Evolutionary conservation across 129 eudicot genomes (phyloP), one percentile per base, ranked within the genome.

Genomic region (Cynara cardunculus): DNA sequence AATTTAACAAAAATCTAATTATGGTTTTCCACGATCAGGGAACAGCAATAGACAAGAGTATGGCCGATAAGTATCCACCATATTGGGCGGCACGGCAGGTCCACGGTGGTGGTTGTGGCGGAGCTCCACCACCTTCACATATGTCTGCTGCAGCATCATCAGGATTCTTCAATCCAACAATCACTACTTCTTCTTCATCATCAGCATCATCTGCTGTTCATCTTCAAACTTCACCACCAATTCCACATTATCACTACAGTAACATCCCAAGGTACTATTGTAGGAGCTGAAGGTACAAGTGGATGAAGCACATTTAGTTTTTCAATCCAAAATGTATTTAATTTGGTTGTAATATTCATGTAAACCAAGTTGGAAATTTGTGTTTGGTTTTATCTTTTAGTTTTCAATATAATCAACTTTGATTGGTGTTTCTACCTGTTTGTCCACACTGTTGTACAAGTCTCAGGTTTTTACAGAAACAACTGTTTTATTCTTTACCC

Each of bases 61-160:
- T 64, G 69, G 90, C 82, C 72, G 62, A 81, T 25, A 77, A 79
- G 75, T 24, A 80, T 80, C 78, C 75, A 21, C 75, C 77, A 10
- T 87, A 79, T 62, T 73, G 81, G 87, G 74, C 80, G 87, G 74
- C 80, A 76, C 72, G 88, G 91, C 79, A 88, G 14, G 26, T 82
- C 66, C 83, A 78, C 24, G 78, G 80, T 56, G 75, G 28, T 44
- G 75, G 78, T 68, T 74, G 81, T 34, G 84, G 53, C 39, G 87
- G 85, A 78, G 78, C 76, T 46, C 79, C 77, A 31, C 89, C 84
- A 37, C 67, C 32, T 76, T 83, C 88, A 32, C 83, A 78, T 87
- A 79, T 89, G 84, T 73, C 92, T 80, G 68, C 22, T 46, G 96
- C 93, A 91, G 96, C 96, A 91, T 91, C 96, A 91, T 91, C 96